phyloP scores from a whole-genome alignment of 192 early-diverging fungal genomes.

The Funneliformis geosporum region DNA sequence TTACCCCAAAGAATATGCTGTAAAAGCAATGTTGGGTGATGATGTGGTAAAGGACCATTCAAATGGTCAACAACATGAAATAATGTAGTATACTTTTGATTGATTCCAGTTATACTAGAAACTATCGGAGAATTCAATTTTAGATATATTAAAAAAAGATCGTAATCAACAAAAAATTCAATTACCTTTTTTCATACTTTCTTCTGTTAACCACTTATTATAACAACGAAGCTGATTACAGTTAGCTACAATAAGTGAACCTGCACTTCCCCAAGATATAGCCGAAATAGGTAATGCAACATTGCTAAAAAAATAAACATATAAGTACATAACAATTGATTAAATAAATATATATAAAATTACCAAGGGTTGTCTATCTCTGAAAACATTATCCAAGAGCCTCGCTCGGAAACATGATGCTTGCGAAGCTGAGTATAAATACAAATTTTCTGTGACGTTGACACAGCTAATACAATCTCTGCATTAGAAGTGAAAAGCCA shows the following conservation, averaged over 20 bases:
- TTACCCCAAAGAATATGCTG: slow-evolving; percentile 75
- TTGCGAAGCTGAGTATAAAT: slow-evolving; percentile 66
- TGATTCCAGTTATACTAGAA: slow-evolving; percentile 30
- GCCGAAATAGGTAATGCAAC: slow-evolving; percentile 45
- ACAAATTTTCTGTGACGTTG: slow-evolving; percentile 49
- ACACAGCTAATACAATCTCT: slow-evolving; percentile 69
- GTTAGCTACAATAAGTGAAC: slow-evolving; percentile 60
- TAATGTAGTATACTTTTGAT: slow-evolving; percentile 47
- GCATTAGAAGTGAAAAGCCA: slow-evolving; percentile 80
- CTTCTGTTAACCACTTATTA: slow-evolving; percentile 66
- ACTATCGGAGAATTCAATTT: slow-evolving; percentile 25
- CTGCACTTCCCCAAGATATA: slow-evolving; percentile 56
- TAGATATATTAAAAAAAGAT: slow-evolving; percentile 31
- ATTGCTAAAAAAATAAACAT: background rate
- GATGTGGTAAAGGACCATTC: slow-evolving; percentile 69
- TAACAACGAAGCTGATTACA: slow-evolving; percentile 58
- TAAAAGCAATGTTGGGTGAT: slow-evolving; percentile 70
- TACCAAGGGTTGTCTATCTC: slow-evolving; percentile 59
- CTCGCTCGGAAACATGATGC: slow-evolving; percentile 34
- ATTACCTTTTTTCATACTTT: slow-evolving; percentile 44
- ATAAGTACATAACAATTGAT: background rate
- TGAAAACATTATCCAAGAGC: slow-evolving; percentile 55
- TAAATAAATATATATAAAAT: background rate
- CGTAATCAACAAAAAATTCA: slow-evolving; percentile 5
- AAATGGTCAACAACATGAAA: slow-evolving; percentile 51